A percentile compares a stretch with the other conserved stretches of the same genome.
phyloP scores from a whole-genome alignment of 495 filamentous ascomycete genomes.

The Pseudevernia furfuracea region DNA sequence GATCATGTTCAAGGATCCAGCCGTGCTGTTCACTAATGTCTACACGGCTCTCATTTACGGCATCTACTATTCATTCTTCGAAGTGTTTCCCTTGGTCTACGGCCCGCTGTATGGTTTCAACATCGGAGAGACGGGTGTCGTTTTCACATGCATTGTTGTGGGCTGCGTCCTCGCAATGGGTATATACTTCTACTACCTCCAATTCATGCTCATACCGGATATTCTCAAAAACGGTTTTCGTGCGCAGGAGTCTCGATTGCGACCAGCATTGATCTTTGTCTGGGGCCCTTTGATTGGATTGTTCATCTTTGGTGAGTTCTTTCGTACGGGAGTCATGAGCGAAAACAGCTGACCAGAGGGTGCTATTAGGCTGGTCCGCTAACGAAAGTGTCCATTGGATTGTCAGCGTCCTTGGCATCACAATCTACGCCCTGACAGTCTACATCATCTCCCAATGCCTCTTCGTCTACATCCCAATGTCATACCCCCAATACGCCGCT shows the following conservation, averaged over 20 bases:
- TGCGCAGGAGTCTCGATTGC: conserved; percentile 31
- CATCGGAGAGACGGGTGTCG: conserved; percentile 28
- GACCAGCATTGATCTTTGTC: conserved; percentile 39
- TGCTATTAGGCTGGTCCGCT: conserved; percentile 39
- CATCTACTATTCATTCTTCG: conserved; percentile 3
- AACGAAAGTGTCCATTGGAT: conserved; percentile 54
- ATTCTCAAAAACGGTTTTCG: conserved; percentile 20
- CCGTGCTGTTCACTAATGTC: background rate
- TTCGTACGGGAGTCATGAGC: too few species aligned
- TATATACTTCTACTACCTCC: conserved; percentile 26
- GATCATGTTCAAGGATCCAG: conserved; percentile 51
- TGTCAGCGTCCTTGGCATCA: conserved; percentile 54
- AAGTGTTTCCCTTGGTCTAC: conserved; percentile 31
- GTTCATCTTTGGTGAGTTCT: conserved; percentile 35
- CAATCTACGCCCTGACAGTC: conserved; percentile 43
- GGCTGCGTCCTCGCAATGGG: conserved; percentile 21
- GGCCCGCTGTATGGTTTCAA: conserved; percentile 30
- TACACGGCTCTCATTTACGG: conserved; percentile 9
- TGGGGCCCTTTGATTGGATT: conserved; percentile 40
- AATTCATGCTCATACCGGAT: conserved; percentile 13
- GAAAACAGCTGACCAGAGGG: background rate
- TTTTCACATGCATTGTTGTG: conserved; percentile 30
- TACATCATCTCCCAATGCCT: conserved; percentile 55
- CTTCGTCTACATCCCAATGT: conserved; percentile 53
- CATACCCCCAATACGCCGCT: conserved; percentile 57